These are phyloP conservation scores for Cudoniella acicularis DNA, from an alignment of 495 filamentous ascomycete species.

Conservation along the genomic window DNA sequence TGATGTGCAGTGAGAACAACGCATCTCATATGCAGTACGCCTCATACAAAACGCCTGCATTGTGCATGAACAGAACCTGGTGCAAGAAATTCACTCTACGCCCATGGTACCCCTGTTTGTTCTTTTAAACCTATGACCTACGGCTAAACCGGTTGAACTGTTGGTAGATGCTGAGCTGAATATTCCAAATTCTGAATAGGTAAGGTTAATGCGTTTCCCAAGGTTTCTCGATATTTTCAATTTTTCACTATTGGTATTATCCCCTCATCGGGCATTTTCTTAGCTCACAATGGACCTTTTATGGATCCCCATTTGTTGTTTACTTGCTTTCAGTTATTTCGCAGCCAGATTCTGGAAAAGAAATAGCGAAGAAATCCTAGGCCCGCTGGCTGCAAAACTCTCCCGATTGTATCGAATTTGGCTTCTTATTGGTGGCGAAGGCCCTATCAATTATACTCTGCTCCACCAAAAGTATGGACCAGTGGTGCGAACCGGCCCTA, in stretches of 20 bases:
- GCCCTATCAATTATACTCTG: not conserved
- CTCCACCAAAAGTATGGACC: not conserved
- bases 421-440: not conserved
- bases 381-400: not conserved
- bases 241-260: no score
- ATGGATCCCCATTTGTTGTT: not conserved
- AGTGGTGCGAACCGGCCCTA: no score
- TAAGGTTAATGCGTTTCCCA: no score
- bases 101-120: not conserved
- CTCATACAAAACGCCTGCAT: not conserved
- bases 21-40: not conserved
- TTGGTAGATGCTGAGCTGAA: no score
- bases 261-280: no score
- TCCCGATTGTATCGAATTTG: not conserved
- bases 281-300: not conserved
- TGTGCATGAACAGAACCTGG: not conserved
- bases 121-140: no score
- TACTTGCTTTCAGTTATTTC: not conserved
- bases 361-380: not conserved
- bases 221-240: no score
- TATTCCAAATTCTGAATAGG: no score
- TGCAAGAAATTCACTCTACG: not conserved
- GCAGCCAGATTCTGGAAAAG: not conserved
- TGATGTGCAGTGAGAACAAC: not conserved
- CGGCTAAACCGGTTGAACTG: no score